Evolutionary conservation across 2,329 filamentous ascomycete genomes (phyloP).

Genomic region (Diaporthe velutina): DNA sequence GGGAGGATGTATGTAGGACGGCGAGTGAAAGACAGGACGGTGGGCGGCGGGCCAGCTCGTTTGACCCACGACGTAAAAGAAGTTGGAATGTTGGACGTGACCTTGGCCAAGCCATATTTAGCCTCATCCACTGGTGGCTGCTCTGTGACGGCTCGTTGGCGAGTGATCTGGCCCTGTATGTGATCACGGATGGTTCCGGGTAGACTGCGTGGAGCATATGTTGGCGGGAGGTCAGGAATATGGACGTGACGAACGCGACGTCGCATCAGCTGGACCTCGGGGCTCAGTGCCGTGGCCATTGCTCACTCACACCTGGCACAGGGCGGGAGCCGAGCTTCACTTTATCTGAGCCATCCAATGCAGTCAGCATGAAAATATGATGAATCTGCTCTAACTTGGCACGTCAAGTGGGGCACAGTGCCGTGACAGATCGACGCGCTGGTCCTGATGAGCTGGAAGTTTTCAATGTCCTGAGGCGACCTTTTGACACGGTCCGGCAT

Average conservation of each 20-base stretch:
- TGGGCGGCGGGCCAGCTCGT: constrained; percentile 35
- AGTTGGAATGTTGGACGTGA: not conserved
- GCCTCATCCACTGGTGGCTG: not conserved
- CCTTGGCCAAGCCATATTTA: not conserved
- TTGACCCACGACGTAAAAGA: constrained; percentile 22
- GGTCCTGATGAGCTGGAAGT: not conserved
- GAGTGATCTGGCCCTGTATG: constrained; percentile 25
- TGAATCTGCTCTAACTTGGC: too few species aligned
- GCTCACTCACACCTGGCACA: not conserved
- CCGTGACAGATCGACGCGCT: not conserved
- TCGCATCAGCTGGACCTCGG: constrained; percentile 30
- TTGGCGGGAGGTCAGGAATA: constrained; percentile 36
- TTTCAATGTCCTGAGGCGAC: not conserved
- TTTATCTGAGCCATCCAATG: not conserved
- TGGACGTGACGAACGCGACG: constrained; percentile 37
- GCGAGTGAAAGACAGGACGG: constrained; percentile 37
- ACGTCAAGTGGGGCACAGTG: too few species aligned
- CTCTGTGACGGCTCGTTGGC: not conserved
- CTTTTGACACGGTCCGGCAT: not conserved
- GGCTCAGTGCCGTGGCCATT: constrained; percentile 31
- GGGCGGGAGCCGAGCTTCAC: not conserved
- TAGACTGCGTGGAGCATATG: constrained; percentile 28
- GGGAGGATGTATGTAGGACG: constrained; percentile 38
- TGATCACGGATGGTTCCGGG: constrained; percentile 21
- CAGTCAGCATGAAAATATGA: too few species aligned